These are phyloP conservation scores for Fonsecaea pugnacius DNA, from an alignment of 2,329 filamentous ascomycete genomes.

Conservation along the genomic window DNA sequence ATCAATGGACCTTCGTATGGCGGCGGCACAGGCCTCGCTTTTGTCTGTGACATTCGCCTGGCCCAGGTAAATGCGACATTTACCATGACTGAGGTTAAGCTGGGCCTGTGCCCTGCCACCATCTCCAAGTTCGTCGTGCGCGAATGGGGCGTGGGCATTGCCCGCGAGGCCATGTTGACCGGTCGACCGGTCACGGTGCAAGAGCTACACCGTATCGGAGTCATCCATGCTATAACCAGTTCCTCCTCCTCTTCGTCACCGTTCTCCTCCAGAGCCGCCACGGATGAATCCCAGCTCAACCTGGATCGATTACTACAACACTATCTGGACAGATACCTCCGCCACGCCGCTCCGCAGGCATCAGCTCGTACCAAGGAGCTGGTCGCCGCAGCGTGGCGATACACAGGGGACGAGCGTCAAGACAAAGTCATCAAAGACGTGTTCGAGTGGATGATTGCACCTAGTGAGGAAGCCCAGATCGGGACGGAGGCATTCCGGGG, in stretches of 20 bases:
- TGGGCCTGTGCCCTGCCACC: slow-evolving; percentile 46
- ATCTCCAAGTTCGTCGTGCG: slow-evolving; percentile 49
- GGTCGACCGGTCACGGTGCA: slow-evolving; percentile 39
- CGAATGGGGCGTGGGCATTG: slow-evolving; percentile 46
- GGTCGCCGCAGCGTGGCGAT: slow-evolving; percentile 38
- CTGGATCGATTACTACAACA: slow-evolving; percentile 34
- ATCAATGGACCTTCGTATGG: slow-evolving; percentile 52
- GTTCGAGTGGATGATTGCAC: slow-evolving; percentile 40
- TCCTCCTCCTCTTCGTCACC: neutral
- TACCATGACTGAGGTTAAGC: slow-evolving; percentile 49
- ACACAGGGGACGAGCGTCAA: slow-evolving; percentile 33
- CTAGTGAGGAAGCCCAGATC: slow-evolving; percentile 35
- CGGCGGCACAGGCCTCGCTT: slow-evolving; percentile 51
- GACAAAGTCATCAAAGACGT: slow-evolving; percentile 34
- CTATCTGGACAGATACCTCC: slow-evolving; percentile 25
- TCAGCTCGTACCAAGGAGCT: slow-evolving; percentile 44
- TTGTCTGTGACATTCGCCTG: slow-evolving; percentile 49
- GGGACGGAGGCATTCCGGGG: slow-evolving; percentile 38
- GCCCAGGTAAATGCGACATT: slow-evolving; percentile 29
- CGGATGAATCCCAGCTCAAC: neutral
- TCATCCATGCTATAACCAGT: slow-evolving; percentile 1
- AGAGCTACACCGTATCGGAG: slow-evolving; percentile 40
- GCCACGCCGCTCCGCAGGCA: slow-evolving; percentile 39
- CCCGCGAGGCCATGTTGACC: slow-evolving; percentile 47
- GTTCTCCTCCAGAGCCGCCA: neutral